Percentiles rank a stretch among this genome's conserved stretches.
Conservation (phyloP, 352 stramenopile species). For the Pythium utonaiense region DNA sequence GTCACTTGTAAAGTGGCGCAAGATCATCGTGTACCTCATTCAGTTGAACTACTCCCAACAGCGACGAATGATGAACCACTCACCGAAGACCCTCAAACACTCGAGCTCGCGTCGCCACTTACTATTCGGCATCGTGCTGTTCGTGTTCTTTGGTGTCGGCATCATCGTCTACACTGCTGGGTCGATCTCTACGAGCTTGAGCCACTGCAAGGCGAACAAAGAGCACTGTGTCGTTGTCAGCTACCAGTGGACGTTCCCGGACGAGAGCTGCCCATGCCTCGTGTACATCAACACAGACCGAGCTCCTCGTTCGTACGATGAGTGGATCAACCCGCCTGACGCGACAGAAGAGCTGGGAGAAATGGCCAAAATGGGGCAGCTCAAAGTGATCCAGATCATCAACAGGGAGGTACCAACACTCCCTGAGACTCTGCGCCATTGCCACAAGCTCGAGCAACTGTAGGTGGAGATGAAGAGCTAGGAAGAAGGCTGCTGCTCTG, state of each 20-base stretch:
- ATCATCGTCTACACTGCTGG: conserved; percentile 32
- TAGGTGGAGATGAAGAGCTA: too few relatives aligned
- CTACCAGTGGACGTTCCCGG: conserved; percentile 33
- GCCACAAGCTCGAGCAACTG: conserved; percentile 30
- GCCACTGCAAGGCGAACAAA: conserved; percentile 26
- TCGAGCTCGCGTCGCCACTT: conserved; percentile 28
- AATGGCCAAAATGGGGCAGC: conserved; percentile 29
- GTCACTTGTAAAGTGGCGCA: conserved; percentile 24
- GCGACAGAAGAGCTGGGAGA: conserved; percentile 23
- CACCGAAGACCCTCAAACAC: too few relatives aligned
- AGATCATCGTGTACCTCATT: conserved; percentile 22
- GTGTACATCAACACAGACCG: conserved; percentile 36
- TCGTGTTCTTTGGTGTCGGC: conserved; percentile 32
- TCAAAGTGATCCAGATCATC: conserved; percentile 43
- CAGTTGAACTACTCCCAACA: background rate
- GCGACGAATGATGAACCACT: too few relatives aligned
- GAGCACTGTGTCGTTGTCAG: conserved; percentile 37
- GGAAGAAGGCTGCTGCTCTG: too few relatives aligned
- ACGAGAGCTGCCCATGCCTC: conserved; percentile 30
- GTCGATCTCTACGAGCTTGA: conserved; percentile 29
- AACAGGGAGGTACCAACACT: conserved; percentile 36
- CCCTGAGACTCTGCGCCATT: conserved; percentile 30
- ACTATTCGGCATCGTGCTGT: conserved; percentile 31
- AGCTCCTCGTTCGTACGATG: conserved; percentile 24
- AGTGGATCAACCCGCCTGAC: conserved; percentile 39